Percentiles rank a stretch among this genome's conserved stretches.
Evolutionary conservation across 2,329 filamentous ascomycete species (phyloP).

Genomic region (Cladosporium sp.): DNA sequence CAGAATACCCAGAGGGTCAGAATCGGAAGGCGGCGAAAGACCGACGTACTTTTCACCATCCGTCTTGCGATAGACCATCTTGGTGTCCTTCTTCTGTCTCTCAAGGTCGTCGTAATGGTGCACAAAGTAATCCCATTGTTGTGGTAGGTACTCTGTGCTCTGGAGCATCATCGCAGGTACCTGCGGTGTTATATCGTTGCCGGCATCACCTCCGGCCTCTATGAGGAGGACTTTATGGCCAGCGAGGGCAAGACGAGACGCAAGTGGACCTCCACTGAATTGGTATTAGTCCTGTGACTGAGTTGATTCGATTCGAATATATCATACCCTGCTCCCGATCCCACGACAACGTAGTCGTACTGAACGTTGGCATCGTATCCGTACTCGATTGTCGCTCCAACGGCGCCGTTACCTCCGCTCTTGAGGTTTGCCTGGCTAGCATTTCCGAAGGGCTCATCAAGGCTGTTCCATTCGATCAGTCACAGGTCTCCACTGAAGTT

Average conservation of each 20-base stretch:
- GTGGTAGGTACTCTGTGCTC: conserved; percentile 57
- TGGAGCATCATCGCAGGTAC: conserved; percentile 58
- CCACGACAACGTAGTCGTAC: conserved; percentile 66
- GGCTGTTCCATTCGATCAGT: neutral
- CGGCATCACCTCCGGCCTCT: conserved; percentile 62
- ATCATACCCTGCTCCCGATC: conserved; percentile 56
- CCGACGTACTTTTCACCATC: conserved; percentile 57
- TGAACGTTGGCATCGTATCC: conserved; percentile 21
- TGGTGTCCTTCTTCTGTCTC: conserved; percentile 58
- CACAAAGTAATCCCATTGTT: conserved; percentile 66
- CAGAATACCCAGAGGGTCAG: conserved; percentile 55
- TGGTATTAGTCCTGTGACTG: neutral
- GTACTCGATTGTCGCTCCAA: conserved; percentile 10
- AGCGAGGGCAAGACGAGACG: conserved; percentile 60
- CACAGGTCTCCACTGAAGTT: neutral
- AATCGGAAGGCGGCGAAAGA: conserved; percentile 55
- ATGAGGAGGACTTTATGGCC: conserved; percentile 63
- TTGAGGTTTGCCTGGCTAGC: neutral
- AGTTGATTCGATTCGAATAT: neutral
- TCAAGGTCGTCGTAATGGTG: conserved; percentile 60
- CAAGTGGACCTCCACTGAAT: conserved; percentile 57
- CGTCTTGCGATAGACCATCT: conserved; percentile 59
- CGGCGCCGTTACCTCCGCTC: neutral
- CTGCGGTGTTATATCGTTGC: conserved; percentile 53
- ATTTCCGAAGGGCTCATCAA: neutral